Evolutionary conservation across 2,329 filamentous ascomycete species (phyloP).

Genomic region (Penicillium carneum): DNA sequence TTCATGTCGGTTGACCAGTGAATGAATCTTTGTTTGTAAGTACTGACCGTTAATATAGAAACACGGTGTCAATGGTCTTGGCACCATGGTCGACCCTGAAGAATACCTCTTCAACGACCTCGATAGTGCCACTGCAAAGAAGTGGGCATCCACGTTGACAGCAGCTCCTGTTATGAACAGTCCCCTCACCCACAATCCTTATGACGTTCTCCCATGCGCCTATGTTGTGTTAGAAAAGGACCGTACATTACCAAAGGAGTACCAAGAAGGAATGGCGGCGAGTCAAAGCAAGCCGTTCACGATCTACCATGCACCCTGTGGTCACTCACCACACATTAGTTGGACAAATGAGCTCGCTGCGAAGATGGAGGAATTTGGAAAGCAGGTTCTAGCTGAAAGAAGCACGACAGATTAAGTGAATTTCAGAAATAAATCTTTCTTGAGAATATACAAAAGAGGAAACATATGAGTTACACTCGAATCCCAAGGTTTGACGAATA

Average conservation of each 20-base stretch:
- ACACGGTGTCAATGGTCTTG: slow-evolving; percentile 32
- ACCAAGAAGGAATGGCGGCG: slow-evolving; percentile 44
- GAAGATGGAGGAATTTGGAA: slow-evolving; percentile 35
- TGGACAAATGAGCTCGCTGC: slow-evolving; percentile 40
- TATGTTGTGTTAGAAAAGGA: slow-evolving; percentile 45
- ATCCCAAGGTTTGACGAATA: neutral
- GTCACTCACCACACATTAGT: slow-evolving; percentile 45
- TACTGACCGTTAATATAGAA: slow-evolving; percentile 17
- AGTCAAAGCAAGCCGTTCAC: slow-evolving; percentile 36
- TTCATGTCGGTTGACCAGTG: slow-evolving; percentile 35
- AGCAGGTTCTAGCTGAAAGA: neutral
- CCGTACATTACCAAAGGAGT: slow-evolving; percentile 39
- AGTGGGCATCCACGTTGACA: slow-evolving; percentile 38
- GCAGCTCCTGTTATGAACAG: slow-evolving; percentile 38
- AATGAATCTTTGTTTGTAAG: accelerated
- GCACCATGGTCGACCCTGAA: slow-evolving; percentile 34
- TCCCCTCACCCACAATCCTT: slow-evolving; percentile 44
- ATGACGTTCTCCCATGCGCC: slow-evolving; percentile 42
- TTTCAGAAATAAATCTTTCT: neutral
- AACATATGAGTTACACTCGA: neutral
- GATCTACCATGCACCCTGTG: slow-evolving; percentile 35
- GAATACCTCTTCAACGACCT: slow-evolving; percentile 43
- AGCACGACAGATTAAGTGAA: neutral
- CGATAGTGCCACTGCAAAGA: slow-evolving; percentile 30
- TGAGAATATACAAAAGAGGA: neutral